Evolutionary conservation across 176 grass and related monocot species (phyloP), one percentile per base, ranked within the genome.

Genomic region (Musa acuminata): DNA sequence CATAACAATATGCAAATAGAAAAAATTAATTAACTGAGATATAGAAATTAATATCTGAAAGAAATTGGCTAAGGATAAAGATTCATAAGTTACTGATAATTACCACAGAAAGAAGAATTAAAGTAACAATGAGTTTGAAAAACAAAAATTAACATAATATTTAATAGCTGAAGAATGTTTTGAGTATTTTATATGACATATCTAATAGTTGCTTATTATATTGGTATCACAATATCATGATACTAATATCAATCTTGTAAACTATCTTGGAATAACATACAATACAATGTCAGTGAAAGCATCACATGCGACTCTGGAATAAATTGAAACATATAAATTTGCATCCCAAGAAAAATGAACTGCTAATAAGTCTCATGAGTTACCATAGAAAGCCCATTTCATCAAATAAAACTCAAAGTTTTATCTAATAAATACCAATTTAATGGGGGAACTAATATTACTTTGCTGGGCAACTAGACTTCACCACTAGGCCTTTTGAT

Each of bases 391-490:
- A 7, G 6, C 57, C 8, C 57, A 60, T n/a, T 2, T 1, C 26
- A 27, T 27, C 26, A 27, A 27, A 27, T 27, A 27, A 27, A 27
- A 27, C 26, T 27, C 26, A 27, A n/a, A 60, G 6, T 60, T 21
- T 20, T 1, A 21, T 7, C 25, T n/a, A n/a, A 50, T 14, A 51
- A 70, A 16, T n/a, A 50, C 17, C 3, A 11, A 20, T 17, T 62
- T 8, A 72, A 35, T 19, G 64, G 13, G 52, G 48, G 49, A 63
- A 53, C 19, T 17, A 64, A 74, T 73, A 78, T 85, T 87, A 97
- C 93, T 88, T 90, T 77, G 82, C 90, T 54, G 93, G 93, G 64
- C 70, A 82, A 71, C 82, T 86, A 49, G 69, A 83, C 78, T 88
- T 97, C 52, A 63, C 53, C 52, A 92, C 85, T 64, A 96, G 71